phyloP scores from a whole-genome alignment of 306 rosid species.

The Glycine tomentella region DNA sequence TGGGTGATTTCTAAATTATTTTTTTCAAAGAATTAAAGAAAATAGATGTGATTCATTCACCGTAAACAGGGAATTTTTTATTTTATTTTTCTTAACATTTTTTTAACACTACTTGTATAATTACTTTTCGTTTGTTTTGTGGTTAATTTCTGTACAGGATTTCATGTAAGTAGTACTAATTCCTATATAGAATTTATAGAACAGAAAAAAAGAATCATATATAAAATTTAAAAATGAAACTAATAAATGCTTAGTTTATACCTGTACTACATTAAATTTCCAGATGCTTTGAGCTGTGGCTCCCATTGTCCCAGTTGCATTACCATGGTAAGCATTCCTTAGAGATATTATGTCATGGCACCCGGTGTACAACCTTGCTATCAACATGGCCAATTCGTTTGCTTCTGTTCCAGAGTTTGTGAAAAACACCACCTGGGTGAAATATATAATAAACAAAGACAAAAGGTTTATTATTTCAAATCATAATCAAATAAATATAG shows the following conservation, averaged over 20 bases:
- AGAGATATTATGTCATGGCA: slow-evolving; percentile 84
- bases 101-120: too few relatives aligned
- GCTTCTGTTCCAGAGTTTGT: slow-evolving; percentile 99
- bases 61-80: background rate
- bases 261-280: slow-evolving; percentile 89
- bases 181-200: too few relatives aligned
- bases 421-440: slow-evolving; percentile 79
- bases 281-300: slow-evolving; percentile 91
- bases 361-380: slow-evolving; percentile 79
- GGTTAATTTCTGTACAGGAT: background rate
- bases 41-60: background rate
- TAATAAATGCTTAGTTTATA: slow-evolving; percentile 20
- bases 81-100: background rate
- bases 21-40: background rate
- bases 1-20: background rate
- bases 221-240: background rate
- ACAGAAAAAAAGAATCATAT: too few relatives aligned
- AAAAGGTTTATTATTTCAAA: background rate
- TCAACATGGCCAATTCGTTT: slow-evolving; percentile 84
- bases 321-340: slow-evolving; percentile 92
- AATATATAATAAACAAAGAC: background rate
- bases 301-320: slow-evolving; percentile 92
- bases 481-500: background rate
- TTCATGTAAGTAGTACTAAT: background rate
- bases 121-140: background rate